Conservation (phyloP, 768 basidiomycete species). For the Tricholoma hemisulphureum region DNA sequence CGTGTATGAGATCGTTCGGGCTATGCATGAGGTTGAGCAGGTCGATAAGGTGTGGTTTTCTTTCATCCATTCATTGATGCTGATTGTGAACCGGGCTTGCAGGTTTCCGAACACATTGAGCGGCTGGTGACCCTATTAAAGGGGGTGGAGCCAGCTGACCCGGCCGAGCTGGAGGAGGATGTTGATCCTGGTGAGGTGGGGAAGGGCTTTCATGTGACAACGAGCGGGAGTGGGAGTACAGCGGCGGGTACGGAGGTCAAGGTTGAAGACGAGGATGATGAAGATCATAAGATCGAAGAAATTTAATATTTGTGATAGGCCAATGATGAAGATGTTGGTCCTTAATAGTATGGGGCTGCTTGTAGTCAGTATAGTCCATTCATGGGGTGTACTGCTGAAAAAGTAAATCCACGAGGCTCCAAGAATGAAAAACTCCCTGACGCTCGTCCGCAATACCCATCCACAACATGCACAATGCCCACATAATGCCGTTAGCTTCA, state of each 20-base stretch:
- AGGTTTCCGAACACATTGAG: slow-evolving; percentile 88
- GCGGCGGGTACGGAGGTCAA: slow-evolving; percentile 19
- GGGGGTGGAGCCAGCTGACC: slow-evolving; percentile 63
- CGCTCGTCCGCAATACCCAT: no score
- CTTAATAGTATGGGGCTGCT: no score
- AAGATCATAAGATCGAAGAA: slow-evolving; percentile 75
- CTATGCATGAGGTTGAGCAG: slow-evolving; percentile 72
- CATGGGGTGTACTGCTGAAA: no score
- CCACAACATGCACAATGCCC: no score
- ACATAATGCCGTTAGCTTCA: no score
- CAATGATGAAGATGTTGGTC: no score
- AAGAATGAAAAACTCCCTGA: no score
- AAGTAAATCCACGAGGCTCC: no score
- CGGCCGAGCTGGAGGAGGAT: slow-evolving; percentile 35
- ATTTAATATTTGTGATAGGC: slow-evolving; percentile 42
- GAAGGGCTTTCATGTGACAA: slow-evolving; percentile 20
- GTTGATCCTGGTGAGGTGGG: slow-evolving; percentile 16
- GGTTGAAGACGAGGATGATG: slow-evolving; percentile 45
- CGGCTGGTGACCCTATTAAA: slow-evolving; percentile 85
- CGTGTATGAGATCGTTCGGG: slow-evolving; percentile 82
- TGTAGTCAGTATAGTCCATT: no score
- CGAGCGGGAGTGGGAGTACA: slow-evolving; percentile 6
- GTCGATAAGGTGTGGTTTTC: slow-evolving; percentile 64
- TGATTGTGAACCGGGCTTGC: background rate
- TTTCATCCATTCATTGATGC: background rate